Evolutionary conservation across 1,284 basidiomycete species (phyloP).

Genomic region (Ustilago sp.): DNA sequence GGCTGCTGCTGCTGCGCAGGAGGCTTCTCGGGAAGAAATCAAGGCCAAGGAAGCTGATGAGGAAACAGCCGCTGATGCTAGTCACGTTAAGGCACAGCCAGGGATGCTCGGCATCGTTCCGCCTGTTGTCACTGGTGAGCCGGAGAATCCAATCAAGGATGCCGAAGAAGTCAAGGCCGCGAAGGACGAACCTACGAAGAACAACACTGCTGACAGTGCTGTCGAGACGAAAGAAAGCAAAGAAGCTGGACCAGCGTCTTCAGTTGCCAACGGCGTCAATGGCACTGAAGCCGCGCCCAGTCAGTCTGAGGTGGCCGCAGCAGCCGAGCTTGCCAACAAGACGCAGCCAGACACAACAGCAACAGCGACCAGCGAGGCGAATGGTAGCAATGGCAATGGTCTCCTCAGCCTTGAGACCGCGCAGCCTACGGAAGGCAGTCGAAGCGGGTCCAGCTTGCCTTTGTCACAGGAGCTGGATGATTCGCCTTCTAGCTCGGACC

Average conservation of each 20-base stretch:
- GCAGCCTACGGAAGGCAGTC: constrained; percentile 4
- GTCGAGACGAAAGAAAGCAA: background rate
- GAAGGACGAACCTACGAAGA: background rate
- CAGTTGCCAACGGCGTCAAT: background rate
- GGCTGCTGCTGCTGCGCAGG: constrained; percentile 45
- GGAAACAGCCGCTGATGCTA: background rate
- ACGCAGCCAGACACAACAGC: constrained; percentile 15
- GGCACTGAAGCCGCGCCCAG: constrained; percentile 12
- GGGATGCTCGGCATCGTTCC: constrained; percentile 53
- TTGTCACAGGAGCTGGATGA: constrained; percentile 33
- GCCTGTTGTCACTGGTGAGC: constrained; percentile 41
- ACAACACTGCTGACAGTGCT: background rate
- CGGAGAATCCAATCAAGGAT: constrained; percentile 34
- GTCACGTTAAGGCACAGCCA: constrained; percentile 14
- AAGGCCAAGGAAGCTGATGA: constrained; percentile 8
- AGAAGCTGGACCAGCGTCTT: constrained; percentile 4
- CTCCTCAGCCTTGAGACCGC: constrained; percentile 12
- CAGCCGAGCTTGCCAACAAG: constrained; percentile 19
- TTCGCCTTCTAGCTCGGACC: constrained; percentile 41
- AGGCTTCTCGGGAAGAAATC: constrained; percentile 16
- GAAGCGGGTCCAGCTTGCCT: constrained; percentile 33
- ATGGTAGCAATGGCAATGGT: constrained; percentile 5
- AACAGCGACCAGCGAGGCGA: background rate
- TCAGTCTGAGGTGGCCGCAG: constrained; percentile 21
- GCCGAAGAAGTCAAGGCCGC: background rate